Evolutionary conservation across 257 asterid species (phyloP).

Genomic region (Gentiana straminea): DNA sequence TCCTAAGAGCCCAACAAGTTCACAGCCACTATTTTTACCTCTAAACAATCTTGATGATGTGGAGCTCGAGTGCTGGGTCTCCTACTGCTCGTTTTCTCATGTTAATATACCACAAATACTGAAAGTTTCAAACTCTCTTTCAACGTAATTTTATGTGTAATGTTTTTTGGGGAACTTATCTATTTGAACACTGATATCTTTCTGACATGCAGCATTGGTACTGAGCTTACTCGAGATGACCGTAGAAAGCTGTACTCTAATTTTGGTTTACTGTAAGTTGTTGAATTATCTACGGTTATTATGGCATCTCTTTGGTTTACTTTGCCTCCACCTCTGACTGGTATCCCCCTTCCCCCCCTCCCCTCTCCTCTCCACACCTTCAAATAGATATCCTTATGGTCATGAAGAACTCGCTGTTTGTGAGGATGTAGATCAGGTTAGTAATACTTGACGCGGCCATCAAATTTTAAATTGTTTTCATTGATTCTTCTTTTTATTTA

Average conservation of each 20-base stretch:
- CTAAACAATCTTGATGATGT: no score
- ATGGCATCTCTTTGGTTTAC: no score
- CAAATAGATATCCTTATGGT: conserved; percentile 74
- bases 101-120: no score
- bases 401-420: conserved; percentile 88
- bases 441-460: background rate
- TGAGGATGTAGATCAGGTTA: conserved; percentile 89
- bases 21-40: no score
- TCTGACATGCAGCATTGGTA: conserved; percentile 68
- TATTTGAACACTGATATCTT: background rate
- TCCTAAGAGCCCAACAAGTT: no score
- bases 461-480: background rate
- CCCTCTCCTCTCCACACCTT: background rate
- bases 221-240: conserved; percentile 91
- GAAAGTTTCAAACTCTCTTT: no score
- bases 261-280: conserved; percentile 81
- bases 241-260: conserved; percentile 80
- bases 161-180: no score
- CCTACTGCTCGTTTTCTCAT: no score
- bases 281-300: background rate
- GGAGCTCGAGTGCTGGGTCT: no score
- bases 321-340: conserved; percentile 16
- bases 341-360: background rate
- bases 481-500: background rate
- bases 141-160: no score